Base-by-base conservation (phyloP, 2,329 filamentous ascomycete species). In the Didymella glomerata region DNA sequence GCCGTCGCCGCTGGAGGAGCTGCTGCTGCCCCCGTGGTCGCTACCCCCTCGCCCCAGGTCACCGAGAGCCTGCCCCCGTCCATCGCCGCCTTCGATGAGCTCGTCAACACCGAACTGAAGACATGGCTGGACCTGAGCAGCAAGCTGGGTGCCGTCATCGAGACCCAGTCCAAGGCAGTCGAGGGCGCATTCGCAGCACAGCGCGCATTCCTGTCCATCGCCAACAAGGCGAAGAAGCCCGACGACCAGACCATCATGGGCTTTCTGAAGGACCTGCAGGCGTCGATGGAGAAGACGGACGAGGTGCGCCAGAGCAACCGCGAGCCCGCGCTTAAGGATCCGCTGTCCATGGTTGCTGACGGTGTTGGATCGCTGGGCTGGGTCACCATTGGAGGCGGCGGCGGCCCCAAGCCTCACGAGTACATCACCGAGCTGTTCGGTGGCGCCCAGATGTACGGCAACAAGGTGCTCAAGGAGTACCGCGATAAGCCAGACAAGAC, bases 171-270 rank as follows among this genome's bases (percentile, higher is more conserved):
- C 38, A 81, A 82, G 75, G 82, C 82, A 24, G 84, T 88, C 47
- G 79, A 84, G 56, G 79, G 84, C 69, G 86, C 92, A 40, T 97
- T 98, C 80, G 83, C 88, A 58, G 92, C 91, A 62, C 91, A 97
- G 81, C 88, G 94, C 68, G 91, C 88, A 67, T 97, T 97, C 77
- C 84, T 99, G 56, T 85, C 96, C 64, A 89, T 97, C 68, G 87
- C 93, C 1, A 94, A 91, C 52, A 95, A 93, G 81, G 90, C 95
- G 22, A 96, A 93, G 84, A 97, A 97, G 80, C 95, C 94, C 22
- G 90, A 95, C 65, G 83, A 90, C 64, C 80, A 86, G 9, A 81
- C 86, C 3, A 91, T 88, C 72, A 88, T 91, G 76, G 89, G 92
- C 63, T 85, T 97, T 20, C 83, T 98, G 65, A 92, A 93, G 69